Conservation (phyloP, 345 rosid species). For the Iberis pinnata region DNA sequence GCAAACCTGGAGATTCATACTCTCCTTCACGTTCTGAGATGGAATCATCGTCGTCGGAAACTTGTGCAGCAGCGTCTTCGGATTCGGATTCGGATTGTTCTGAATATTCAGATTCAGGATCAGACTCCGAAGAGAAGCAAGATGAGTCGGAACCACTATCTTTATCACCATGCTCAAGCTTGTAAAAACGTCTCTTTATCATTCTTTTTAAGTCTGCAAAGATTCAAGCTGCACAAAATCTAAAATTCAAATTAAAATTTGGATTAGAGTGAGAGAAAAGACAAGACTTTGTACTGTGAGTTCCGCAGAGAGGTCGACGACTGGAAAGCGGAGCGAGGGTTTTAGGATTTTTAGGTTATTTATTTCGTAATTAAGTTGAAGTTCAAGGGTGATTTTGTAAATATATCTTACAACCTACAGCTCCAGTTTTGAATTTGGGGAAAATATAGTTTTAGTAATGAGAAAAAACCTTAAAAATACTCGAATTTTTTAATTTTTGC, state of each 20-base stretch:
- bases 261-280: background rate
- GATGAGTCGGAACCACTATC: conserved; percentile 55
- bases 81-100: conserved; percentile 30
- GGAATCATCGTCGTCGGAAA: conserved; percentile 38
- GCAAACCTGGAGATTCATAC: conserved; percentile 54
- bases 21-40: too few species aligned
- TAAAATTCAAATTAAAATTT: too few species aligned
- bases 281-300: conserved; percentile 21
- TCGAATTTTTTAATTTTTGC: too few species aligned
- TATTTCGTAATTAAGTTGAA: conserved; percentile 1
- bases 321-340: conserved; percentile 1
- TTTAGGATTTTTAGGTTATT: conserved; percentile 23
- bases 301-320: conserved; percentile 3
- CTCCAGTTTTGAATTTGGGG: too few species aligned
- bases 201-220: conserved; percentile 26
- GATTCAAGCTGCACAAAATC: too few species aligned
- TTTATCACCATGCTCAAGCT: conserved; percentile 61
- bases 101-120: conserved; percentile 39
- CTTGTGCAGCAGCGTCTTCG: conserved; percentile 32
- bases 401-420: too few species aligned
- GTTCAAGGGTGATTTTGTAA: conserved; percentile 3
- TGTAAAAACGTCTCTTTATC: conserved; percentile 83
- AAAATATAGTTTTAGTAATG: too few species aligned
- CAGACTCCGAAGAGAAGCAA: conserved; percentile 70
- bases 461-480: too few species aligned